These are phyloP conservation scores for Lactifluus rugatus DNA, from an alignment of 768 basidiomycete genomes.

Conservation along the genomic window DNA sequence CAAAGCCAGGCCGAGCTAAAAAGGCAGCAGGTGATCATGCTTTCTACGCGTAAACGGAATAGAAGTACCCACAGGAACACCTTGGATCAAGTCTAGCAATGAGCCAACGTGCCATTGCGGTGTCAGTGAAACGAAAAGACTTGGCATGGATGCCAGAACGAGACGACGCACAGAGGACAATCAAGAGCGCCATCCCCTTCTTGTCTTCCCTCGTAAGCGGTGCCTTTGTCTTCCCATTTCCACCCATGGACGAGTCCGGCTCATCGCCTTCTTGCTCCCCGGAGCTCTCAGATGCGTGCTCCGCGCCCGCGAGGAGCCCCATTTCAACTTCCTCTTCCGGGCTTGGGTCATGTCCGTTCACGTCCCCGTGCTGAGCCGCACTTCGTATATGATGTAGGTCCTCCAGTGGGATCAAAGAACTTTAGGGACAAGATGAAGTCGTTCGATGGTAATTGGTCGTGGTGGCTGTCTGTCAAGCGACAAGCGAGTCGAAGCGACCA, in stretches of 20 bases:
- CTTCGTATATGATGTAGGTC: slow-evolving; percentile 8
- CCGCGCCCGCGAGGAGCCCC: slow-evolving; percentile 18
- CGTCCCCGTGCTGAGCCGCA: neutral
- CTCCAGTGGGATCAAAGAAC: slow-evolving; percentile 5
- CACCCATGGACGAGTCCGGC: too few species aligned
- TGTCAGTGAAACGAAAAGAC: neutral
- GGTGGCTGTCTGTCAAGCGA: neutral
- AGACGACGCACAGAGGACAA: slow-evolving; percentile 36
- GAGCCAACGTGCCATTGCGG: neutral
- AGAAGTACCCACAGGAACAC: slow-evolving; percentile 64
- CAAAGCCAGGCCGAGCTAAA: slow-evolving; percentile 19
- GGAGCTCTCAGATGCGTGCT: slow-evolving; percentile 17
- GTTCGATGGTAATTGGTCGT: neutral
- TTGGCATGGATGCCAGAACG: too few species aligned
- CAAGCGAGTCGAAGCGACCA: too few species aligned
- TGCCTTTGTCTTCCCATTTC: neutral
- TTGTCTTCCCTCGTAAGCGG: slow-evolving; percentile 29
- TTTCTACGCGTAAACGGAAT: neutral
- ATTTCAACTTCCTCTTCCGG: slow-evolving; percentile 21
- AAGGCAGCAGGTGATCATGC: neutral
- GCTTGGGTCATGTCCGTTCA: neutral
- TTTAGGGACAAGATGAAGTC: neutral
- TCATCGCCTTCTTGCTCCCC: neutral
- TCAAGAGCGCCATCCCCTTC: slow-evolving; percentile 36
- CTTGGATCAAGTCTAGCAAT: slow-evolving; percentile 48